Conservation (phyloP, 768 basidiomycete genomes). For the Suillus subalutaceus region DNA sequence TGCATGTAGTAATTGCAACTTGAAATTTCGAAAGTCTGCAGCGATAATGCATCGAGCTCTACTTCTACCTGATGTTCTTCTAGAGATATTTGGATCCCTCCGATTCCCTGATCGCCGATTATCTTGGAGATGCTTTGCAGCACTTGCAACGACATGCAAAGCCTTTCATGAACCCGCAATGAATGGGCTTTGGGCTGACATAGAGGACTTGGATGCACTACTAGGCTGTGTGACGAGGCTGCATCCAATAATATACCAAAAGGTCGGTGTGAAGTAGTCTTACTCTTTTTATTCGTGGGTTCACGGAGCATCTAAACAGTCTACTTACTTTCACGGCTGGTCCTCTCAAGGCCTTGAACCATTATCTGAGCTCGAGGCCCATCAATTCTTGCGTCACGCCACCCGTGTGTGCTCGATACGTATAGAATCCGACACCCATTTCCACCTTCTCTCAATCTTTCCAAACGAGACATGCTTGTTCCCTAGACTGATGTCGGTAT, state of each 20-base stretch:
- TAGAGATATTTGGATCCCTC: too few relatives aligned
- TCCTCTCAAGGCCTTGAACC: not conserved
- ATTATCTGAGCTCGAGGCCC: not conserved
- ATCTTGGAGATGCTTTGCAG: not conserved
- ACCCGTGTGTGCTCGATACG: not conserved
- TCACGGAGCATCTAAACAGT: not conserved
- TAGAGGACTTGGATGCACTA: not conserved
- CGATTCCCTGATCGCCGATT: too few relatives aligned
- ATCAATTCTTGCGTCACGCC: not conserved
- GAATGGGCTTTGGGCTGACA: constrained; percentile 5
- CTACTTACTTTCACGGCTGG: too few relatives aligned
- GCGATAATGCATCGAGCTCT: too few relatives aligned
- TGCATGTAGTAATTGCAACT: too few relatives aligned
- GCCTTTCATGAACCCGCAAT: not conserved
- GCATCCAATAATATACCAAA: not conserved
- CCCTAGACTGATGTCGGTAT: not conserved
- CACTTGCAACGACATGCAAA: constrained; percentile 5
- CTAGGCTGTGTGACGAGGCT: not conserved
- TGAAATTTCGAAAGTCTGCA: too few relatives aligned
- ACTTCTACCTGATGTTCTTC: too few relatives aligned
- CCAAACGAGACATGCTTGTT: not conserved
- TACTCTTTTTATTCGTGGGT: not conserved
- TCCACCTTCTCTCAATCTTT: not conserved
- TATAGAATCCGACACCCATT: not conserved
- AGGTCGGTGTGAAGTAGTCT: too few relatives aligned